Evolutionary conservation across 2,329 filamentous ascomycete species (phyloP), one percentile per base, ranked within the genome.

Genomic region (Emmonsiellopsis sp.): DNA sequence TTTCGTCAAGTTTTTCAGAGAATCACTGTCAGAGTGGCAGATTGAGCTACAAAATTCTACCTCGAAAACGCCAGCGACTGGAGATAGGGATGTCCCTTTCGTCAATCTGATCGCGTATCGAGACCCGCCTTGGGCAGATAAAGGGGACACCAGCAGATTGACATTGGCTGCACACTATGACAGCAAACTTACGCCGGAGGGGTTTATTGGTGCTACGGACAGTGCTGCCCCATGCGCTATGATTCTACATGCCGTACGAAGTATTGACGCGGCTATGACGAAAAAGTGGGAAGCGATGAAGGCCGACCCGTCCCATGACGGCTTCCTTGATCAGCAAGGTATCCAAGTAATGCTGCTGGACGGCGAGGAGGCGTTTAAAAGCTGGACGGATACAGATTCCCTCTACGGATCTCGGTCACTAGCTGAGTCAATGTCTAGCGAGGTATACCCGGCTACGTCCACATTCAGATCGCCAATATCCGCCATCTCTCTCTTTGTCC

Each of bases 131-230:
- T 93, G 89, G 82, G 76, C 84, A 0, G 72, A 77, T 5, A 69
- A 74, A 0, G 92, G 91, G 1, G 85, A 96, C 60, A 84, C 93
- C 2, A 84, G 85, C 42, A 77, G 90, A 48, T 73, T 97, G 65
- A 92, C 89, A 11, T 78, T 98, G 52, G 93, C 92, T 6, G 93
- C 93, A 41, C 93, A 98, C 67, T 97, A 95, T 68, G 93, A 98
- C 64, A 91, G 84, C 66, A 87, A 95, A 71, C 78, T 86, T 54
- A 76, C 76, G 30, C 92, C 91, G 0, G 74, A 84, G 56, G 92
- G 90, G 0, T 98, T 98, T 67, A 87, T 98, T 55, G 93, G 93
- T 0, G 93, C 92, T 0, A 94, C 83, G 11, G 93, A 98, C 66
- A 95, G 89, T 62, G 93, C 93, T 1, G 93, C 88, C 15, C 91